Evolutionary conservation across 2,329 filamentous ascomycete species (phyloP), one percentile per base, ranked within the genome.

Genomic region (Coleophoma eucalyptorum): DNA sequence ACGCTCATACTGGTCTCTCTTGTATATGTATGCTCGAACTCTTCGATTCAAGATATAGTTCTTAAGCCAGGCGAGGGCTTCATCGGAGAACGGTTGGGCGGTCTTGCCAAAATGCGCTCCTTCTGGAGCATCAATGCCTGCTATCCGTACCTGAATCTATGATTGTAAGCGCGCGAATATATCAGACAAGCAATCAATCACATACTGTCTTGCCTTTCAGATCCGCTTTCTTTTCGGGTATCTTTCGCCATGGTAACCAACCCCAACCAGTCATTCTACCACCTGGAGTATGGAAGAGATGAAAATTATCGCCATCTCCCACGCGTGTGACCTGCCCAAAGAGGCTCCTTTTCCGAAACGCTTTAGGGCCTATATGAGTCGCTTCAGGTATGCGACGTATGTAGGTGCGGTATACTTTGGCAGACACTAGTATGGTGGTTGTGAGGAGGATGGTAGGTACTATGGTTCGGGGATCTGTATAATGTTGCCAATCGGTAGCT

Each of bases 221-320:
- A 31, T 83, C 80, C 51, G 85, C 81, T 65, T 79, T 86, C 51
- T 78, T 81, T 12, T 72, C 77, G 1, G 91, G 92, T 6, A 96
- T 78, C 52, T 72, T 84, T 62, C 90, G 77, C 67, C 81, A 76
- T 5, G 80, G 86, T 56, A 94, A 64, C 90, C 90, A 96, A n/a
- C 88, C 91, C 94, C 94, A 99, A 48, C 94, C 94, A 11, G 87
- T 79, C 47, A 92, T 69, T 58, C 84, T 79, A 11, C 94, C 94
- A n/a, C 93, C 93, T 0, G 94, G 94, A 0, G 91, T 97, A 68
- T 99, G 94, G 67, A 87, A 99, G 44, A 99, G 69, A 60, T 94
- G 87, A 68, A 99, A 97, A 66, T 93, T 93, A 69, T 99, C 94
- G 4, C 91, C 95, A 76, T 99, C 94, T 40, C 95, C 94, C 20